Base-by-base conservation (phyloP, 176 grass and related monocot species). In the Ananas comosus region DNA sequence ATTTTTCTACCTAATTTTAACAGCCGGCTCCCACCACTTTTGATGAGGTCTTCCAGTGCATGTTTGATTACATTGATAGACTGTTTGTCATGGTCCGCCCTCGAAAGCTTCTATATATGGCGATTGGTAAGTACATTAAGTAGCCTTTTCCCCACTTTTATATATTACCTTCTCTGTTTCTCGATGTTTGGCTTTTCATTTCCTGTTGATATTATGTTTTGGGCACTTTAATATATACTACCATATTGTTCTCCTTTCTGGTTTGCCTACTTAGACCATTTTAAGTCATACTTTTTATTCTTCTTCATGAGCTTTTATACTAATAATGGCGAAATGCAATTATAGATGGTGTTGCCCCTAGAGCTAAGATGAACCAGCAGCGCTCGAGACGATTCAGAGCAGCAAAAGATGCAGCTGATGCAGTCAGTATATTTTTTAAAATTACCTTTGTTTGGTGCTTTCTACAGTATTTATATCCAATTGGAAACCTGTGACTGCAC, bases 311-410 rank as follows among this genome's bases (percentile, higher is more conserved):
- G 13, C 56, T 61, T 59, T 13, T 61, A 22, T 61, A 61, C 5
- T 61, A 61, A 61, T 61, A 61, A 61, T 19, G 16, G 13, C 56
- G 22, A 61, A 61, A 75, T 25, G 63, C 11, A 22, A 75, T 77
- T 71, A 66, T 78, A 90, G 94, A 99, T 82, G 94, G 94, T 80
- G 94, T 99, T 66, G 94, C 94, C 25, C 94, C 94, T 64, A 88
- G 94, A 70, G 94, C 94, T 83, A 99, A 99, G 80, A 99, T 99
- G 94, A 99, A 99, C 68, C 94, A 99, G 66, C 94, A 99, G 65
- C 87, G 94, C 19, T 99, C 94, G 54, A 92, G 94, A 76, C 77
- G 94, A 74, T 99, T 99, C 51, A 93, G 89, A 84, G 89, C 94
- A 83, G 94, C 94, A 51, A 99, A 97, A 86, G 94, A 99, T 82